Base-by-base conservation (phyloP, 106 monocot species). In the Ottelia alismoides region DNA sequence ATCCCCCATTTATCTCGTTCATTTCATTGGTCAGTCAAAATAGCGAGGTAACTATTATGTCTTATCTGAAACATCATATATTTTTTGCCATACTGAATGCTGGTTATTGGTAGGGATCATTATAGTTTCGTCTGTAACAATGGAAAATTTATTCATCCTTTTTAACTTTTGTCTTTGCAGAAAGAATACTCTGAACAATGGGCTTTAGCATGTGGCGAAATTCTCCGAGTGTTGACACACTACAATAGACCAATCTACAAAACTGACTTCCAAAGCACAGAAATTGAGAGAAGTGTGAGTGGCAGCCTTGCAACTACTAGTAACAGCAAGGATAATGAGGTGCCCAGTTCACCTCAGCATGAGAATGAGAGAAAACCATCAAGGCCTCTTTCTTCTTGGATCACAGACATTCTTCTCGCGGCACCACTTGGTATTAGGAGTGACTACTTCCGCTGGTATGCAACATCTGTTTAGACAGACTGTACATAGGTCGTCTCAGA, bases 181-280 rank as follows among this genome's bases (percentile, higher is more conserved):
- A 88, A 96, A 79, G 94, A 85, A 44, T 96, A 85, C 57, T 82
- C 84, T 61, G 94, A 96, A 59, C 94, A 96, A 26, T 96, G 94
- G 94, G 94, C 84, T 46, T 56, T 96, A 54, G 94, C 94, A 44
- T 96, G 88, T 74, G 94, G 88, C 27, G 94, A 96, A 78, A 88
- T 96, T 54, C 60, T 96, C 44, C 75, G 94, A 22, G 88, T 96
- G 14, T 60, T 96, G 45, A 96, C 94, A 31, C 94, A 84, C 65
- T 96, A 96, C 67, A 88, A 96, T 69, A 53, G 94, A n/a, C 94
- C 94, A 58, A 88, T 96, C 44, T 79, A 76, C 72, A 96, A 88
- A 48, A 57, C 52, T 63, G 84, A 84, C 30, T 61, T 66, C 56
- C 81, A 74, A 18, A 60, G 60, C 51, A 68, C 45, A 70, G 76